Evolutionary conservation across 2,329 filamentous ascomycete species (phyloP), one percentile per base, ranked within the genome.

Genomic region (Aureobasidium melanogenum): DNA sequence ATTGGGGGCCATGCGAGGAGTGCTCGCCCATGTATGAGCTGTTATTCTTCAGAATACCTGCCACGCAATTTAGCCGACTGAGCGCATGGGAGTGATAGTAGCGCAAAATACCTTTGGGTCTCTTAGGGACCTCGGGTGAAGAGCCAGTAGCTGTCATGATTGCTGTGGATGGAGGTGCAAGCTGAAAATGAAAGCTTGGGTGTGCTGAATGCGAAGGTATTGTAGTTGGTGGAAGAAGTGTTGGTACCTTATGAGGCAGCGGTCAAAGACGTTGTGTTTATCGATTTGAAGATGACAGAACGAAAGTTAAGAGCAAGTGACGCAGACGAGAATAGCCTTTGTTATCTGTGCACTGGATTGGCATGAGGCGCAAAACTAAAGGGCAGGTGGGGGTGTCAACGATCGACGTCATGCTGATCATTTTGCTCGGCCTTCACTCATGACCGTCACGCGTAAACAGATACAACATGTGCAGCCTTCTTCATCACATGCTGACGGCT

Each of bases 31-130:
- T 32, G 68, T 83, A 86, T 64, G 82, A 90, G 52, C 65, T 72
- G 22, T 89, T 87, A 79, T 96, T 96, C 78, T 97, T 97, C 68
- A 97, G 84, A 69, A 97, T 97, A 67, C 93, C 93, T 97, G 67
- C 22, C 24, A 43, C 17, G 19, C 22, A 7, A 34, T n/a, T 50
- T 51, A 60, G 46, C 26, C n/a, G 8, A 17, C 51, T 55, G 26
- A 15, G 24, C 17, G 19, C 14, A 26, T 12, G 9, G 24, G 17
- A 5, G 38, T 17, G 44, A 34, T 24, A 34, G 19, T 5, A 32
- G 36, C 14, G 50, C 36, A 19, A 65, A 67, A 44, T 65, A 76
- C 76, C 76, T 65, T 70, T 78, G n/a, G 77, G 77, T 62, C 77
- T 75, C 72, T 76, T 75, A 57, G 72, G 67, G 63, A 62, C 68